Conservation (phyloP, 2,329 filamentous ascomycete species). For the Aspergillus arachidicola region DNA sequence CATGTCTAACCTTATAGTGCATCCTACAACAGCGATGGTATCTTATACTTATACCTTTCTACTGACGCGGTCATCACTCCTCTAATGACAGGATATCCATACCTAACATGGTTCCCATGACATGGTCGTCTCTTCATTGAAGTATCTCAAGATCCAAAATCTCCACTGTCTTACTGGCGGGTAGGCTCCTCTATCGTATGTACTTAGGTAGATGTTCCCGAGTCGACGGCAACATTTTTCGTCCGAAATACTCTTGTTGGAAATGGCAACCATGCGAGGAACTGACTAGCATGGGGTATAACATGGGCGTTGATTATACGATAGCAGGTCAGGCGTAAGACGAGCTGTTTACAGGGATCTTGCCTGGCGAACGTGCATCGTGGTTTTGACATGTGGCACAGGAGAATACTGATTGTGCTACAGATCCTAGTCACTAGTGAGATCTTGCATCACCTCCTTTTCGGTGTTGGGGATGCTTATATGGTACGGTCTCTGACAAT, state of each 20-base stretch:
- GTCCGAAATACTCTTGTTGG: neutral
- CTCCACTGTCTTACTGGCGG: neutral
- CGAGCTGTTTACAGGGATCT: neutral
- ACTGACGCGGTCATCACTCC: neutral
- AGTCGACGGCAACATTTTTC: neutral
- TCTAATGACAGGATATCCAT: neutral
- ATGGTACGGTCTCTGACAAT: too few relatives aligned
- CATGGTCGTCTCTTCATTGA: neutral
- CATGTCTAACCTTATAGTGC: neutral
- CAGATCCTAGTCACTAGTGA: neutral
- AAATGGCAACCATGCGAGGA: neutral
- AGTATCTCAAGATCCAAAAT: neutral
- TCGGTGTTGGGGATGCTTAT: too few relatives aligned
- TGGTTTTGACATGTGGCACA: neutral
- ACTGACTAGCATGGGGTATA: neutral
- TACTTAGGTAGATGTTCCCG: neutral
- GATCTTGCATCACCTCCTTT: neutral
- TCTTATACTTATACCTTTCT: neutral
- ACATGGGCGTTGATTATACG: neutral
- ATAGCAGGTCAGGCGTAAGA: too few relatives aligned
- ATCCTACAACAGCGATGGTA: neutral
- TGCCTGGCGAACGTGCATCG: neutral
- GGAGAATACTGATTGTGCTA: neutral
- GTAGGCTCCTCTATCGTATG: neutral
- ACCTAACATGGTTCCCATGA: neutral